Evolutionary conservation across 305 asterid species (phyloP).

Genomic region (Striga hermonthica): DNA sequence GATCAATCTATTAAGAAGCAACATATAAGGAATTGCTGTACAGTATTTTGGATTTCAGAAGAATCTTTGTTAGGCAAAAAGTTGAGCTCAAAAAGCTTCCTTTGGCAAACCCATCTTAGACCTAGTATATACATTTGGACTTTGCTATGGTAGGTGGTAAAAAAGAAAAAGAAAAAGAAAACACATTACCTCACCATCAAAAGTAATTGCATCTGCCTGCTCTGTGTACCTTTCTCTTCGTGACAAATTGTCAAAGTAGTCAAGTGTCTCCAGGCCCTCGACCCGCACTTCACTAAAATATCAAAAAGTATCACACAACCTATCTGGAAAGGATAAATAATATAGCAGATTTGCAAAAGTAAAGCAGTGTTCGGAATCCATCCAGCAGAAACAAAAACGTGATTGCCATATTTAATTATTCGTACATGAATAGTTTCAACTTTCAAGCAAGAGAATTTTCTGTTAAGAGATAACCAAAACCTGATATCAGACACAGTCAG

Average conservation of each 20-base stretch:
- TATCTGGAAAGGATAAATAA: constrained; percentile 38
- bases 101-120: constrained; percentile 23
- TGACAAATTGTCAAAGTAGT: constrained; percentile 67
- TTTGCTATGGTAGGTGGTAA: neutral
- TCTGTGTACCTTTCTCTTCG: constrained; percentile 71
- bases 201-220: constrained; percentile 91
- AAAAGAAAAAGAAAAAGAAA: neutral
- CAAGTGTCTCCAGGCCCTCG: constrained; percentile 72
- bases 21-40: constrained; percentile 14
- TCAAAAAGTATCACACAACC: constrained; percentile 37
- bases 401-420: neutral
- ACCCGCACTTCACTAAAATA: constrained; percentile 90
- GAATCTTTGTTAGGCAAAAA: constrained; percentile 3
- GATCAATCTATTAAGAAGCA: constrained; percentile 54
- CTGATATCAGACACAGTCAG: constrained; percentile 58
- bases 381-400: neutral
- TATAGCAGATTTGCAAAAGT: constrained; percentile 23
- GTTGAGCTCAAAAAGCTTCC: neutral
- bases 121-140: neutral
- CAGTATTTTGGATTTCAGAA: constrained; percentile 6
- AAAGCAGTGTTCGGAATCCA: neutral
- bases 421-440: neutral
- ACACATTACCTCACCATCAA: constrained; percentile 73
- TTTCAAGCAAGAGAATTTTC: constrained; percentile 20
- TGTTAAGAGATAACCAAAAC: constrained; percentile 27